A percentile compares a stretch with the other conserved stretches of the same genome.
Evolutionary conservation across 2,329 filamentous ascomycete species (phyloP).

Genomic region (Nemania serpens): DNA sequence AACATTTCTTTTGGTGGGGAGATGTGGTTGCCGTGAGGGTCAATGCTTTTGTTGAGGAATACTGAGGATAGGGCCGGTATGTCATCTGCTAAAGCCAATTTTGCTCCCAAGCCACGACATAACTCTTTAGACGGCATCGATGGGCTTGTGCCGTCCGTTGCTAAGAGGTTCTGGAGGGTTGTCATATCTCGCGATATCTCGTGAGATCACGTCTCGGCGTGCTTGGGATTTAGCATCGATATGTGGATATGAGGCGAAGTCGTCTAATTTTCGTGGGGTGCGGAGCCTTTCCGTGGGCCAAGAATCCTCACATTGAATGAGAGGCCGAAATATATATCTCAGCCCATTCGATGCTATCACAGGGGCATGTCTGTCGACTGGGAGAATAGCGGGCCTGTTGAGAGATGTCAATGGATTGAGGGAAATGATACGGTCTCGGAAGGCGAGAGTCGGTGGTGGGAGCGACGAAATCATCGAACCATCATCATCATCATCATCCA

Average conservation of each 20-base stretch:
- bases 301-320: constrained; percentile 37
- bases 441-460: constrained; percentile 12
- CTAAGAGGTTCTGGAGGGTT: constrained; percentile 34
- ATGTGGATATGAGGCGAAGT: constrained; percentile 36
- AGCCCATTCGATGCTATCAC: constrained; percentile 31
- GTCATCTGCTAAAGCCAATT: constrained; percentile 33
- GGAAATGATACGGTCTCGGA: not conserved
- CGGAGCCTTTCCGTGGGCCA: constrained; percentile 30
- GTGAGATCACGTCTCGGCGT: constrained; percentile 31
- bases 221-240: constrained; percentile 37
- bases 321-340: constrained; percentile 28
- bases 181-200: constrained; percentile 42
- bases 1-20: constrained; percentile 36
- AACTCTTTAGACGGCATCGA: constrained; percentile 38
- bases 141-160: constrained; percentile 35
- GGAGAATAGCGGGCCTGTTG: constrained; percentile 20
- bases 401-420: constrained; percentile 30
- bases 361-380: constrained; percentile 29
- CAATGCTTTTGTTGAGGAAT: constrained; percentile 30
- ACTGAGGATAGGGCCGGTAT: constrained; percentile 33
- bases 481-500: constrained; percentile 21
- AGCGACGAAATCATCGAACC: constrained; percentile 29
- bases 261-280: constrained; percentile 35
- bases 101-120: constrained; percentile 38
- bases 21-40: constrained; percentile 28